phyloP scores from a whole-genome alignment of 2,329 filamentous ascomycete genomes.

The Mariannaea sp. region DNA sequence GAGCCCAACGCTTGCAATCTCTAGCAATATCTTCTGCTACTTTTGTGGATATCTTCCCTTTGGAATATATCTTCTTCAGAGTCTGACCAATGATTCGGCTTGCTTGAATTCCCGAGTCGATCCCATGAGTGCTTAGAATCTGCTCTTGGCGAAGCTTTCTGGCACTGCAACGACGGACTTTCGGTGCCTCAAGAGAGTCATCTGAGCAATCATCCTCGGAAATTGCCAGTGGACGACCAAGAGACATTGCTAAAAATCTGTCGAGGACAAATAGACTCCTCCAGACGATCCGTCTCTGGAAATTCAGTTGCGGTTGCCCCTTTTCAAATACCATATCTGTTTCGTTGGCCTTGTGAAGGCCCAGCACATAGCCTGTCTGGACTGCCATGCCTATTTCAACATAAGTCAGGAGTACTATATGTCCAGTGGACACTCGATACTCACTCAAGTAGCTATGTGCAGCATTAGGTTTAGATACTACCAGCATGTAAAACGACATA shows the following conservation, averaged over 20 bases:
- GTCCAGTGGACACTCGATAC: conserved; percentile 9
- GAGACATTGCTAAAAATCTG: conserved; percentile 63
- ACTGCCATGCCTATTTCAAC: conserved; percentile 62
- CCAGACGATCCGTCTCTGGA: conserved; percentile 63
- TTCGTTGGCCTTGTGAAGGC: conserved; percentile 63
- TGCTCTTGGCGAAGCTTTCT: not conserved
- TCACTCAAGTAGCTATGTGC: conserved; percentile 66
- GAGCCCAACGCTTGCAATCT: conserved; percentile 26
- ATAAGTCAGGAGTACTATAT: conserved; percentile 9
- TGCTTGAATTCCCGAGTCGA: conserved; percentile 62
- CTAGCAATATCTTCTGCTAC: conserved; percentile 61
- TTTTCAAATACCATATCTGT: conserved; percentile 57
- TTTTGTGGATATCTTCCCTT: conserved; percentile 61
- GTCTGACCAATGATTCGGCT: conserved; percentile 63
- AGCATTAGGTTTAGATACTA: conserved; percentile 64
- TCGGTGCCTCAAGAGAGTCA: conserved; percentile 46
- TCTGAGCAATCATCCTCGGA: conserved; percentile 65
- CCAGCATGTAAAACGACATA: conserved; percentile 68
- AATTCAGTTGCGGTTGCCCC: conserved; percentile 45
- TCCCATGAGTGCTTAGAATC: conserved; percentile 35
- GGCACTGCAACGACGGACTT: conserved; percentile 34
- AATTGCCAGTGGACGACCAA: conserved; percentile 67
- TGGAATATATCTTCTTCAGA: conserved; percentile 63
- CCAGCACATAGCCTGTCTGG: conserved; percentile 64
- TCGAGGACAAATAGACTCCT: conserved; percentile 68